Conservation (phyloP, 345 rosid genomes). For the Rhodomyrtus tomentosa region DNA sequence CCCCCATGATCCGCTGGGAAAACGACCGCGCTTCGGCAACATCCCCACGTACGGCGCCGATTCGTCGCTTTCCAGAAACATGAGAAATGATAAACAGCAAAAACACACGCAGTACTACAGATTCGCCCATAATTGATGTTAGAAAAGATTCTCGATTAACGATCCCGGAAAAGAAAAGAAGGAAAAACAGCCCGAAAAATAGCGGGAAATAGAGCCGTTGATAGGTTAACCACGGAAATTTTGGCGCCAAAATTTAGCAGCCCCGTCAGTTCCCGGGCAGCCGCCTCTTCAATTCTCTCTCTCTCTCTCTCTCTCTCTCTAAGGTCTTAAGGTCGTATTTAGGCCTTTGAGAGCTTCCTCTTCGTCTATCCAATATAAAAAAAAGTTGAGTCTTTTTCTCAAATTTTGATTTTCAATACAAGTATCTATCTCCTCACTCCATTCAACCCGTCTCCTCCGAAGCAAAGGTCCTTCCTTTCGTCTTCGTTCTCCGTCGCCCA, state of each 20-base stretch:
- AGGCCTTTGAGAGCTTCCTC: neutral
- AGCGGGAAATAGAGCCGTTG: slow-evolving; percentile 47
- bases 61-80: neutral
- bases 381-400: neutral
- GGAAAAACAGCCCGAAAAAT: neutral
- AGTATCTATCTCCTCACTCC: neutral
- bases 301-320: neutral
- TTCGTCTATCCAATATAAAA: neutral
- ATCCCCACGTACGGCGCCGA: neutral
- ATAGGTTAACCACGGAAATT: neutral
- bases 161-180: neutral
- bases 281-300: slow-evolving; percentile 3
- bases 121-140: neutral
- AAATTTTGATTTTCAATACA: neutral
- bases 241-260: slow-evolving; percentile 26
- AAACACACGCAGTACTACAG: neutral
- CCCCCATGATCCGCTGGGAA: neutral
- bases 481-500: neutral
- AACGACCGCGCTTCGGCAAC: neutral
- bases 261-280: slow-evolving; percentile 33
- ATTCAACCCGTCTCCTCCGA: neutral
- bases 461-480: neutral
- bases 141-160: neutral
- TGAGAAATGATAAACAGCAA: neutral
- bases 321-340: neutral